Evolutionary conservation across 306 rosid genomes (phyloP).

Genomic region (Cucumis melo): DNA sequence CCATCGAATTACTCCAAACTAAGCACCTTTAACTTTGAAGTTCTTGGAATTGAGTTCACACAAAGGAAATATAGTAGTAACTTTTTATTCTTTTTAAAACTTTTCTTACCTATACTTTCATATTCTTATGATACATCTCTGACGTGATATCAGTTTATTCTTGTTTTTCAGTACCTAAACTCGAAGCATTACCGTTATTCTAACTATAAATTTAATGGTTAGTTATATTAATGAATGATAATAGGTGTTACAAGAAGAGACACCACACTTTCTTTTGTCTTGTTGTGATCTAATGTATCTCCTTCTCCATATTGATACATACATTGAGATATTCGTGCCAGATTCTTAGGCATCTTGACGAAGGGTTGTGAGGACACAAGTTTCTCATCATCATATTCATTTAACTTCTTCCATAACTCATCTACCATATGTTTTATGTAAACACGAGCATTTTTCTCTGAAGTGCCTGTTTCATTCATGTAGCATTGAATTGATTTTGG

Average conservation of each 20-base stretch:
- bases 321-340: not conserved
- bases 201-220: not conserved
- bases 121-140: too few species aligned
- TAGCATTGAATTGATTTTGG: conserved; percentile 1
- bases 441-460: not conserved
- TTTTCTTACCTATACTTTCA: too few species aligned
- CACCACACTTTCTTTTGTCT: not conserved
- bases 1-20: too few species aligned
- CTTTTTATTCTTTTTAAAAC: too few species aligned
- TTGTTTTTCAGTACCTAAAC: too few species aligned
- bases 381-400: not conserved
- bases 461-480: not conserved
- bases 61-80: too few species aligned
- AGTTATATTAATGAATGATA: not conserved
- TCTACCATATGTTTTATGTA: not conserved
- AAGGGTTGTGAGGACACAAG: not conserved
- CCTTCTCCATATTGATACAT: conserved; percentile 5
- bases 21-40: too few species aligned
- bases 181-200: too few species aligned
- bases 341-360: not conserved
- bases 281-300: not conserved
- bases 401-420: conserved; percentile 4
- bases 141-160: too few species aligned
- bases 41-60: too few species aligned
- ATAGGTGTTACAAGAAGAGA: not conserved